These are phyloP conservation scores for Amaranthus tricolor DNA, from an alignment of 179 eudicot species.

Conservation along the genomic window DNA sequence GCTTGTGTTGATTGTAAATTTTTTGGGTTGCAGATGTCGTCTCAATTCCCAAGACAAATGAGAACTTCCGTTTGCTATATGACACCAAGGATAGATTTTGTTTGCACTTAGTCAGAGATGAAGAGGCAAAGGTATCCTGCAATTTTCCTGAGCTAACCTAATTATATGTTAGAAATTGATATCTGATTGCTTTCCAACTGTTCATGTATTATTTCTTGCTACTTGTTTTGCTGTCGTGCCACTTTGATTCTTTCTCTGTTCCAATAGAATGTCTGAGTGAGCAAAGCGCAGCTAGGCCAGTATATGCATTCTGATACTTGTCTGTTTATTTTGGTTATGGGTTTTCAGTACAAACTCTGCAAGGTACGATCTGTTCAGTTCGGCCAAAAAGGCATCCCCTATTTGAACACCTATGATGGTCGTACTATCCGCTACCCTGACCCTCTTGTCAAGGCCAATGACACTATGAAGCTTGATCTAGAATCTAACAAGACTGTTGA, in stretches of 20 bases:
- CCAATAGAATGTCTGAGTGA: not conserved
- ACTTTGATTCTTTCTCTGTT: too few species aligned
- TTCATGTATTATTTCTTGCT: too few species aligned
- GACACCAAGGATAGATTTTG: slow-evolving; percentile 62
- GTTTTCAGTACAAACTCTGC: slow-evolving; percentile 49
- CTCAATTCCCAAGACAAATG: slow-evolving; percentile 61
- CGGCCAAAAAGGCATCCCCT: slow-evolving; percentile 55
- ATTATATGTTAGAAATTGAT: too few species aligned
- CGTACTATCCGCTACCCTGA: slow-evolving; percentile 60
- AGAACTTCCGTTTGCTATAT: slow-evolving; percentile 58
- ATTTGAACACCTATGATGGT: slow-evolving; percentile 55
- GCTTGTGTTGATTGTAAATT: not conserved
- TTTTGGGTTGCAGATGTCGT: slow-evolving; percentile 43
- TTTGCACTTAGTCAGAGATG: slow-evolving; percentile 44
- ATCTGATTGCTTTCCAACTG: too few species aligned
- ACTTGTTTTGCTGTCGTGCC: too few species aligned
- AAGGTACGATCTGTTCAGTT: slow-evolving; percentile 54
- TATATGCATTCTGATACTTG: not conserved
- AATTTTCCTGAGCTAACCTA: not conserved
- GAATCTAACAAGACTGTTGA: slow-evolving; percentile 53
- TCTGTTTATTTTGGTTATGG: not conserved
- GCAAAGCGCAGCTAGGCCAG: not conserved
- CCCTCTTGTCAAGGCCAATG: slow-evolving; percentile 60
- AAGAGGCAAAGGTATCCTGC: slow-evolving; percentile 39
- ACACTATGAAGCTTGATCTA: slow-evolving; percentile 55